Evolutionary conservation across 139 green algal species (phyloP), one percentile per base, ranked within the genome.

Genomic region (Astrephomene gubernaculifera): DNA sequence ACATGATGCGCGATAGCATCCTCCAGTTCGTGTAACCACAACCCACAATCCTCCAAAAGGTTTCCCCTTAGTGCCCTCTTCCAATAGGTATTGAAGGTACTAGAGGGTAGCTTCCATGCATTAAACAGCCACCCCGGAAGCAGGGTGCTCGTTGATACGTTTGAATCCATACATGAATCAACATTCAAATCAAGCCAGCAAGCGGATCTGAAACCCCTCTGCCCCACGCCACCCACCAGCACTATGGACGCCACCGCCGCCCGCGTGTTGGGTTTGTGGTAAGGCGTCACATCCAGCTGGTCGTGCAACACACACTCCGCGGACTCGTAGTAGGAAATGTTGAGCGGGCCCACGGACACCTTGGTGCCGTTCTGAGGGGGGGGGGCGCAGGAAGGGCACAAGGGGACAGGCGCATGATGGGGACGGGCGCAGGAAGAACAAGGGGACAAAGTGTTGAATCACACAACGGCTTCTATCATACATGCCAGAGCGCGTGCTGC

Each of bases 221-320:
- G 49, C 49, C 12, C 12, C 17, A 25, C 49, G 12, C 49, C 65
- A 52, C 68, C 10, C 29, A 81, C 72, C 38, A 78, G 1, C 0
- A 78, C 24, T 2, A 78, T 43, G 49, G 79, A 76, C 33, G 79
- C 65, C 44, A 86, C 35, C 1, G 79, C 79, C 25, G 43, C 79
- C 5, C 36, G 3, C 22, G 79, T 85, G 61, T 85, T 85, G 63
- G 79, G 79, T 36, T 75, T 53, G 41, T 31, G 79, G 7, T 53
- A 27, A 17, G 64, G 45, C 19, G 64, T 63, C 19, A 85, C n/a
- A 33, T 68, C 41, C 0, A 54, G 24, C 0, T 6, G 6, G 64
- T 85, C 79, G 27, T 75, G 44, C 44, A 76, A 24, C 44, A 57
- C 24, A 45, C 63, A 74, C 64, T 76, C 6, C 17, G 39, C 25